Evolutionary conservation across 2,329 filamentous ascomycete species (phyloP).

Genomic region (Zalaria obscura): DNA sequence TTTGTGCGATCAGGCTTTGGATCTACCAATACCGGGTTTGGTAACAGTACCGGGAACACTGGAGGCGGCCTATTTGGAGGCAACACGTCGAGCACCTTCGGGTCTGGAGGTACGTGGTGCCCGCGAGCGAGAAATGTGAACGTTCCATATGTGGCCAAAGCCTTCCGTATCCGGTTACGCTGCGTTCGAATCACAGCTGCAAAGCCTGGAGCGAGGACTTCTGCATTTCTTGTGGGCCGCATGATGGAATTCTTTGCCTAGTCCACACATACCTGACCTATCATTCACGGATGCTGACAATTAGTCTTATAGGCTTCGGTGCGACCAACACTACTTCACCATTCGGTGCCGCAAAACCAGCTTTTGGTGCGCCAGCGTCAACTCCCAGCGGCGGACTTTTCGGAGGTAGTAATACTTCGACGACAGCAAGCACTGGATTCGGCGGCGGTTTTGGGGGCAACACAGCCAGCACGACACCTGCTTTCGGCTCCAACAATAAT

Average conservation of each 20-base stretch:
- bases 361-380: constrained; percentile 13
- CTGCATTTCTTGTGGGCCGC: background rate
- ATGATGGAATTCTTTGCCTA: background rate
- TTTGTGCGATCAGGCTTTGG: constrained; percentile 8
- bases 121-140: too few species aligned
- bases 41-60: constrained; percentile 8
- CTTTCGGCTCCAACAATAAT: constrained; percentile 10
- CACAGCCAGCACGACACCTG: constrained; percentile 7
- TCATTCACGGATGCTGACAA: background rate
- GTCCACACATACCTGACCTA: background rate
- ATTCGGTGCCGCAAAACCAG: constrained; percentile 10
- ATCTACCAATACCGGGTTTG: constrained; percentile 9
- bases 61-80: constrained; percentile 20
- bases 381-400: constrained; percentile 16
- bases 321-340: constrained; percentile 6
- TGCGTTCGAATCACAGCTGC: constrained; percentile 1
- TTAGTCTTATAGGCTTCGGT: constrained; percentile 7
- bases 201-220: background rate
- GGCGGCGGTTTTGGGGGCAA: constrained; percentile 14
- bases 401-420: constrained; percentile 15
- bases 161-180: constrained; percentile 2
- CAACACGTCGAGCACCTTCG: constrained; percentile 17
- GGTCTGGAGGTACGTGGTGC: constrained; percentile 1
- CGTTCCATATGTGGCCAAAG: too few species aligned
- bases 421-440: constrained; percentile 23